Conservation (phyloP, 352 stramenopile genomes). For the Globisporangium uncinulatum region DNA sequence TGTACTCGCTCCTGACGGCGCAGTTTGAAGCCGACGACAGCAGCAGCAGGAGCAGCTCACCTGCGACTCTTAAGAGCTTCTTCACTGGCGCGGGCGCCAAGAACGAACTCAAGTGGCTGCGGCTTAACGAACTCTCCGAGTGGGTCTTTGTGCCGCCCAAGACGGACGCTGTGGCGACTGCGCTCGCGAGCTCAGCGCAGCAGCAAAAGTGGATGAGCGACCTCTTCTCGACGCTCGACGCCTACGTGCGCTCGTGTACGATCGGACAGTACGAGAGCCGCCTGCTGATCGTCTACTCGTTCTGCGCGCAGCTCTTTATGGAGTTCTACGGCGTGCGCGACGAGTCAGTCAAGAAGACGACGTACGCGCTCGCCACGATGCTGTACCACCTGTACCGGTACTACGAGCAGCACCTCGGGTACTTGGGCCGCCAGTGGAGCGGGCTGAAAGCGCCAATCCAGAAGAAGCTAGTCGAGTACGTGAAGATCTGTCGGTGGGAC, state of each 20-base stretch:
- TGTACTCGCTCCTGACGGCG: slow-evolving; percentile 85
- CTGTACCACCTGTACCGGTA: slow-evolving; percentile 93
- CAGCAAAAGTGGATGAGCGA: slow-evolving; percentile 66
- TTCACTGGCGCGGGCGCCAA: slow-evolving; percentile 1
- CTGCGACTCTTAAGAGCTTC: slow-evolving; percentile 9
- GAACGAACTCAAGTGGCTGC: slow-evolving; percentile 52
- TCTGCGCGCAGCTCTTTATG: slow-evolving; percentile 82
- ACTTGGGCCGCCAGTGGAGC: slow-evolving; percentile 78
- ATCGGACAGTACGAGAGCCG: slow-evolving; percentile 91
- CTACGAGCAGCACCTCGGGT: slow-evolving; percentile 90
- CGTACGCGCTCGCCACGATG: slow-evolving; percentile 78
- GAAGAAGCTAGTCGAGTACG: slow-evolving; percentile 96
- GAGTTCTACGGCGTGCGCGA: slow-evolving; percentile 42
- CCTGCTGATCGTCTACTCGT: slow-evolving; percentile 86
- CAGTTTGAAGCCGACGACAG: slow-evolving; percentile 54
- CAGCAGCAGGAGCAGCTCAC: neutral
- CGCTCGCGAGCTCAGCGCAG: slow-evolving; percentile 12
- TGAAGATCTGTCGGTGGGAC: slow-evolving; percentile 99
- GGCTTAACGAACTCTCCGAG: slow-evolving; percentile 47
- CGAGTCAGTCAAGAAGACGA: slow-evolving; percentile 12
- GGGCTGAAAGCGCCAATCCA: slow-evolving; percentile 93
- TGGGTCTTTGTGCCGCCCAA: slow-evolving; percentile 50
- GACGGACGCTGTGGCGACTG: neutral
- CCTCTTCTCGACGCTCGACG: slow-evolving; percentile 89
- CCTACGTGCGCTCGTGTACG: slow-evolving; percentile 85